Conservation (phyloP, 257 asterid species). For the Prunella vulgaris region DNA sequence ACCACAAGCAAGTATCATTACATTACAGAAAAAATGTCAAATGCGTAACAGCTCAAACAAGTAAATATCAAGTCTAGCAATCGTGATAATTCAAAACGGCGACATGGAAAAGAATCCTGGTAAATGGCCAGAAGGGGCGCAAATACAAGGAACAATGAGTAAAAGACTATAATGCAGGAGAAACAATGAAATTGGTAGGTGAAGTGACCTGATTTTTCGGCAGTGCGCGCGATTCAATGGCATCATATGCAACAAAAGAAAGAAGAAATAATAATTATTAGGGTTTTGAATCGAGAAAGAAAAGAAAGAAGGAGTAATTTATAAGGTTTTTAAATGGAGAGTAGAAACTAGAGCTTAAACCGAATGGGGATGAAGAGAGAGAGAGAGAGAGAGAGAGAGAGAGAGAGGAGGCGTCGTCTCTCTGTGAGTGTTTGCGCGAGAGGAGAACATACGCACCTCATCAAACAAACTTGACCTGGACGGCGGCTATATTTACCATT, state of each 20-base stretch:
- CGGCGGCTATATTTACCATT: conserved; percentile 20
- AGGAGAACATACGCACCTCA: conserved; percentile 8
- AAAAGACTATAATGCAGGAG: conserved; percentile 5
- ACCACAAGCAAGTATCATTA: conserved; percentile 4
- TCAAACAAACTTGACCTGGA: conserved; percentile 17
- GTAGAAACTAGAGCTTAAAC: conserved; percentile 6
- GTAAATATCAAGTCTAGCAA: conserved; percentile 19
- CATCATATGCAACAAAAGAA: background rate
- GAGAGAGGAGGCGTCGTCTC: background rate
- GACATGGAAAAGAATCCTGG: background rate
- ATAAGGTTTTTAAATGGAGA: conserved; percentile 23
- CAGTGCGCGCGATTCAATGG: background rate
- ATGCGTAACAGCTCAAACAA: too few species aligned
- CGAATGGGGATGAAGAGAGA: too few species aligned
- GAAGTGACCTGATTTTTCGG: conserved; percentile 20
- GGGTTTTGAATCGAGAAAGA: conserved; percentile 22
- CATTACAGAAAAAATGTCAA: background rate
- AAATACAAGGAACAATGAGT: conserved; percentile 7
- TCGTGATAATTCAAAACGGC: background rate
- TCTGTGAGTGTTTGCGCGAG: background rate
- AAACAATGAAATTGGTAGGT: background rate
- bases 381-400: too few species aligned
- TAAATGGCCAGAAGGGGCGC: background rate
- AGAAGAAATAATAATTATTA: background rate
- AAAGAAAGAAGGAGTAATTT: background rate